Percentiles rank a stretch among this genome's conserved stretches.
These are phyloP conservation scores for Aspergillus indologenus DNA, from an alignment of 495 filamentous ascomycete genomes.

Conservation along the genomic window DNA sequence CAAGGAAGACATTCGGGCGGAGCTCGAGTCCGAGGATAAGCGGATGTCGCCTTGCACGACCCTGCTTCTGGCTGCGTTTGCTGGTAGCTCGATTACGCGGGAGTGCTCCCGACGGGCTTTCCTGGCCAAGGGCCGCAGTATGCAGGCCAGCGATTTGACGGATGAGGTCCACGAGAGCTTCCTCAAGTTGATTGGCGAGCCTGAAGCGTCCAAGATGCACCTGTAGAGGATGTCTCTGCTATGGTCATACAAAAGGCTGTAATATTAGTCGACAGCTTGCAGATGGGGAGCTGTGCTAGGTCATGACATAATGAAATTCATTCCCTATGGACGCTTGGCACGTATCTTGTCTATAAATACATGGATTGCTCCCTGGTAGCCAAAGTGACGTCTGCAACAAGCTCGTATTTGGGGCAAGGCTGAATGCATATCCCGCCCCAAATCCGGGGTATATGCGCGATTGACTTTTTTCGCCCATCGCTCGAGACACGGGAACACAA, in stretches of 20 bases:
- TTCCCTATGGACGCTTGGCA: neutral
- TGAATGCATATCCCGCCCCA: neutral
- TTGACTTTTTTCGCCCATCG: neutral
- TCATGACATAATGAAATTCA: neutral
- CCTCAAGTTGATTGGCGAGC: conserved; percentile 65
- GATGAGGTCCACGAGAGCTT: conserved; percentile 86
- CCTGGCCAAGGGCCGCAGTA: conserved; percentile 76
- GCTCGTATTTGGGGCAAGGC: neutral
- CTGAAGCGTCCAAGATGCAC: conserved; percentile 42
- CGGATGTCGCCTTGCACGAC: conserved; percentile 58
- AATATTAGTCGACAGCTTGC: neutral
- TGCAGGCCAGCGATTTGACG: conserved; percentile 94
- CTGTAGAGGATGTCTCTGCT: conserved; percentile 27
- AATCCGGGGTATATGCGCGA: neutral
- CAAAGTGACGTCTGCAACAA: neutral
- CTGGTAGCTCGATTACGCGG: conserved; percentile 81
- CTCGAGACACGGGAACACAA: neutral
- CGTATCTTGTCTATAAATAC: neutral
- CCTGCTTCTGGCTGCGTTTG: conserved; percentile 76
- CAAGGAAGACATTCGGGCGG: conserved; percentile 39
- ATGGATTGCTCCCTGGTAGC: neutral
- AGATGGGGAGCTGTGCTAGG: neutral
- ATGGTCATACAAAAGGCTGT: neutral
- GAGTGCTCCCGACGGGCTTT: conserved; percentile 90
- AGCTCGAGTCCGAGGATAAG: conserved; percentile 43